phyloP scores from a whole-genome alignment of 495 filamentous ascomycete species.

The Penicillium ucsense region DNA sequence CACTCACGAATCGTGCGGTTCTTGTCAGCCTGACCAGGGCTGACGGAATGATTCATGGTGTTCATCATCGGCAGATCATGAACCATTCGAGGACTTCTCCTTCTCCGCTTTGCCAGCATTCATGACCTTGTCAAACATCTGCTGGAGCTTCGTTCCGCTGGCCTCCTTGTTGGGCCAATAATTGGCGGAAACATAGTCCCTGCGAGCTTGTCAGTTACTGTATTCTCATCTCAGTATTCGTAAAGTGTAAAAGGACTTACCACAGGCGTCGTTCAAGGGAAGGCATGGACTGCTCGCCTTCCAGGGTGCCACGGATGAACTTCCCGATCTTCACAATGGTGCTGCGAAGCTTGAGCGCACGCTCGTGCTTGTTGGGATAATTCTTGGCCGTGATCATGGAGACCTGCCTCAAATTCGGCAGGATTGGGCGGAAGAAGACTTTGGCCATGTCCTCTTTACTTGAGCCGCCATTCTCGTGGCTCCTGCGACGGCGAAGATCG shows the following conservation, averaged over 20 bases:
- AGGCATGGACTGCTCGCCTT: constrained; percentile 22
- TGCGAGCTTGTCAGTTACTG: constrained; percentile 3
- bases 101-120: constrained; percentile 24
- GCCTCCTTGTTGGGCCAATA: constrained; percentile 44
- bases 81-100: constrained; percentile 23
- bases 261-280: constrained; percentile 38
- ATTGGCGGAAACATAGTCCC: constrained; percentile 38
- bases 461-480: constrained; percentile 30
- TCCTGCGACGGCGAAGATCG: constrained; percentile 33
- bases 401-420: constrained; percentile 47
- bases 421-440: constrained; percentile 50
- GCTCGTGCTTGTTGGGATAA: constrained; percentile 47
- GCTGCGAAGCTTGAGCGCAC: constrained; percentile 38
- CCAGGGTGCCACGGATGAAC: constrained; percentile 32
- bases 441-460: constrained; percentile 45
- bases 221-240: too few species aligned
- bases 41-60: too few species aligned
- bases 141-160: constrained; percentile 32
- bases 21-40: too few species aligned
- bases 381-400: constrained; percentile 53
- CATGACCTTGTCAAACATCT: constrained; percentile 40
- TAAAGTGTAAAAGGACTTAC: constrained; percentile 18
- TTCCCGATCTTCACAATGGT: constrained; percentile 42
- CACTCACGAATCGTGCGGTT: too few species aligned
- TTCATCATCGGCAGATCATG: constrained; percentile 1